A percentile compares a stretch with the other conserved stretches of the same genome.
Evolutionary conservation across 73 alveolate genomes (phyloP).

Genomic region (Urostyla sp.): DNA sequence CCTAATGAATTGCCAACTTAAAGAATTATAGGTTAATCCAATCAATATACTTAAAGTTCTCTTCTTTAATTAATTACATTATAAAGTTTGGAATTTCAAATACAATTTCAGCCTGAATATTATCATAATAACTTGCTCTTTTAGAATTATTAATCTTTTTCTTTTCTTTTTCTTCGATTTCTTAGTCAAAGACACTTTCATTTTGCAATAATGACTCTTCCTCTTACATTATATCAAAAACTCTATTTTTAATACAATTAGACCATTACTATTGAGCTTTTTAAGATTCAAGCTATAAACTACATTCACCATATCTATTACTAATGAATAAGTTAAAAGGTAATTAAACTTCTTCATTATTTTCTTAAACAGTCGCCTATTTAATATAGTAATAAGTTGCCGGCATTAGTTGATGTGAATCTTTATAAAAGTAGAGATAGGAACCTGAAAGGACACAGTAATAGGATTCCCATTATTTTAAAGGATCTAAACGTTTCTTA

Average conservation of each 20-base stretch:
- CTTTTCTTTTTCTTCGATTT: neutral
- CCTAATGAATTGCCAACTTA: neutral
- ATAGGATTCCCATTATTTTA: conserved; percentile 17
- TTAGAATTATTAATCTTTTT: conserved; percentile 4
- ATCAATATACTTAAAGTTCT: neutral
- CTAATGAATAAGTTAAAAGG: neutral
- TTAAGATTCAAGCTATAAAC: neutral
- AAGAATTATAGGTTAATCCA: neutral
- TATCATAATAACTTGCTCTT: too few species aligned
- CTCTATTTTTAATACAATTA: neutral
- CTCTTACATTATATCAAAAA: neutral
- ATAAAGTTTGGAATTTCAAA: conserved; percentile 7
- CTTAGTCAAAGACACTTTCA: neutral
- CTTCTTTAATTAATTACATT: conserved; percentile 3
- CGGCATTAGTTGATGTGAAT: neutral
- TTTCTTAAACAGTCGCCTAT: neutral
- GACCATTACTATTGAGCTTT: conserved; percentile 4
- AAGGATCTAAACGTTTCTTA: conserved; percentile 23
- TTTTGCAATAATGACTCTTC: neutral
- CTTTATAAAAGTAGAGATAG: conserved; percentile 50
- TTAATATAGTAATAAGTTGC: conserved; percentile 16
- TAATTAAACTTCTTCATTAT: neutral
- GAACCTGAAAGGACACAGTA: conserved; percentile 25
- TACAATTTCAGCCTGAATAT: neutral
- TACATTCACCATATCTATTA: conserved; percentile 42